Conservation (phyloP, 2,329 filamentous ascomycete species). For the Clonostachys byssicola region DNA sequence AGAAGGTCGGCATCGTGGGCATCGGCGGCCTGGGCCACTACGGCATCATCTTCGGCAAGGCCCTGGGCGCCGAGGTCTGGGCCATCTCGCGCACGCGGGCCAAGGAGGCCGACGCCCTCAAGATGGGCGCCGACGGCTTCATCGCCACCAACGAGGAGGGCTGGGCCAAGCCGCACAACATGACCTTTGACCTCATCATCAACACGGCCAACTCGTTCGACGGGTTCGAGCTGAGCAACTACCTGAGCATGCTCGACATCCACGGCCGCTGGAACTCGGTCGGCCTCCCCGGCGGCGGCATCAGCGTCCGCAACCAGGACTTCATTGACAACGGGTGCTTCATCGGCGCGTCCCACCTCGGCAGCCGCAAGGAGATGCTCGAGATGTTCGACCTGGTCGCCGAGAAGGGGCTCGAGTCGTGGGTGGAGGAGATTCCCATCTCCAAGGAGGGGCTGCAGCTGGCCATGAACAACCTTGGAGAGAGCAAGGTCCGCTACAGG, state of each 20-base stretch:
- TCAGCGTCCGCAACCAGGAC: slow-evolving; percentile 67
- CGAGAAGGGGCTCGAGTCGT: slow-evolving; percentile 64
- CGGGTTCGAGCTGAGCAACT: slow-evolving; percentile 64
- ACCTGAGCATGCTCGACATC: slow-evolving; percentile 76
- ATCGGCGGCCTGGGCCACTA: slow-evolving; percentile 71
- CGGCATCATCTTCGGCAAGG: slow-evolving; percentile 65
- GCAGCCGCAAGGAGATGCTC: slow-evolving; percentile 65
- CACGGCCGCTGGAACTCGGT: slow-evolving; percentile 79
- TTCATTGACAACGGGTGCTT: slow-evolving; percentile 72
- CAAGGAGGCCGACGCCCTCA: slow-evolving; percentile 55
- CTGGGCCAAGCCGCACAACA: slow-evolving; percentile 52
- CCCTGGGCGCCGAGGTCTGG: slow-evolving; percentile 58
- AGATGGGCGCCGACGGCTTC: slow-evolving; percentile 58
- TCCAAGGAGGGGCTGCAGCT: slow-evolving; percentile 65
- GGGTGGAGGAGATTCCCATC: slow-evolving; percentile 72
- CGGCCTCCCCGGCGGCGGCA: slow-evolving; percentile 73
- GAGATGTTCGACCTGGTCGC: slow-evolving; percentile 69
- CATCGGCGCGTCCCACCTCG: slow-evolving; percentile 68
- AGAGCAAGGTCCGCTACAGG: slow-evolving; percentile 69
- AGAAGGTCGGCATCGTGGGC: slow-evolving; percentile 74
- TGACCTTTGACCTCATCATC: slow-evolving; percentile 73
- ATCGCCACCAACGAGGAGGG: slow-evolving; percentile 51
- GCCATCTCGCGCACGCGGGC: slow-evolving; percentile 55
- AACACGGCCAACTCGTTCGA: slow-evolving; percentile 69
- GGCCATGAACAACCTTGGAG: slow-evolving; percentile 65